Conservation (phyloP, 176 grass and related monocot species). For the Eragrostis nindensis region DNA sequence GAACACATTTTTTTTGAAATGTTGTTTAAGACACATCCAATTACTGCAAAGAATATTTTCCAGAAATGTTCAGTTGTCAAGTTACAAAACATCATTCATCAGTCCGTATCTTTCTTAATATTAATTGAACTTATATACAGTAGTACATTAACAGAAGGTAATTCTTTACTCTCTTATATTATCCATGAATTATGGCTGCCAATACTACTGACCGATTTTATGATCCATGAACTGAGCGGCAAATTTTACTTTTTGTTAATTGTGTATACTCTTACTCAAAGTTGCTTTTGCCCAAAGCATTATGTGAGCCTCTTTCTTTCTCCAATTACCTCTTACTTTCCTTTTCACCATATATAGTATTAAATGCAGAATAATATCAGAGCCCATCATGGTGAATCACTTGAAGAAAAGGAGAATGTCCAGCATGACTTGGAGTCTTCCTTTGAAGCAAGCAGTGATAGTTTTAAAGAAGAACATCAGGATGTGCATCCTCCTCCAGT, state of each 20-base stretch:
- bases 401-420: constrained; percentile 56
- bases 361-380: constrained; percentile 91
- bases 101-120: constrained; percentile 5
- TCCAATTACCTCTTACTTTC: constrained; percentile 44
- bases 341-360: constrained; percentile 57
- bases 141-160: neutral
- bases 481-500: constrained; percentile 18
- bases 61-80: neutral
- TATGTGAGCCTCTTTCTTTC: neutral
- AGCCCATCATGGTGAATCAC: constrained; percentile 63
- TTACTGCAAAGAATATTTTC: neutral
- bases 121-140: constrained; percentile 21
- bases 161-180: neutral
- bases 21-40: neutral
- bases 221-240: neutral
- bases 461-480: constrained; percentile 32
- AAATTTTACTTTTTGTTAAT: constrained; percentile 6
- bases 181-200: neutral
- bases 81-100: neutral
- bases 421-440: constrained; percentile 46
- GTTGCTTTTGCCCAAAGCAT: constrained; percentile 21
- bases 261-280: constrained; percentile 8
- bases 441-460: constrained; percentile 30
- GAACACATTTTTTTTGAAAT: neutral
- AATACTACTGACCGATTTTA: neutral